phyloP scores from a whole-genome alignment of 306 rosid species.

The Quercus wislizeni region DNA sequence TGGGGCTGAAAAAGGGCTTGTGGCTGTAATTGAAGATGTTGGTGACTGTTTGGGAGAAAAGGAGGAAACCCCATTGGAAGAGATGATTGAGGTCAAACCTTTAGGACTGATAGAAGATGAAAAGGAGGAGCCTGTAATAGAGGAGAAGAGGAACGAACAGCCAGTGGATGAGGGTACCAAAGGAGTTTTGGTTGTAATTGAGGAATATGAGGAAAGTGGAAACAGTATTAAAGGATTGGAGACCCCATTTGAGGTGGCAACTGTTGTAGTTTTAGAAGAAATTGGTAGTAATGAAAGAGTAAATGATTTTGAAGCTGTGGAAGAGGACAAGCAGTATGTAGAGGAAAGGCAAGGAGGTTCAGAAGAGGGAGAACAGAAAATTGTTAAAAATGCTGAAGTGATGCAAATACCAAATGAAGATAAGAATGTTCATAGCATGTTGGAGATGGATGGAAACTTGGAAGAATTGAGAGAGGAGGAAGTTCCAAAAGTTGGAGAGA shows the following conservation, averaged over 20 bases:
- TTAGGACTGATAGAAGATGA: constrained; percentile 12
- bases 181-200: constrained; percentile 20
- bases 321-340: background rate
- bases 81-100: background rate
- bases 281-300: constrained; percentile 23
- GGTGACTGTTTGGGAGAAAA: background rate
- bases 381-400: constrained; percentile 12
- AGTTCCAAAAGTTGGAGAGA: background rate
- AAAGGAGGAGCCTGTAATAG: constrained; percentile 7
- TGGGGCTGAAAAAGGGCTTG: constrained; percentile 1
- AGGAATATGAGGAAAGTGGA: constrained; percentile 16
- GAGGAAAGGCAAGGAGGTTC: background rate
- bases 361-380: constrained; percentile 5
- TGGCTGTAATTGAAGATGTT: constrained; percentile 21
- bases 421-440: background rate
- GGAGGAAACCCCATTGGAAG: constrained; percentile 4
- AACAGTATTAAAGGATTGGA: constrained; percentile 11
- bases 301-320: constrained; percentile 26
- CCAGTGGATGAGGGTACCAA: background rate
- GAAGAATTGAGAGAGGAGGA: background rate
- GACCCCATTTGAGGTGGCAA: constrained; percentile 24
- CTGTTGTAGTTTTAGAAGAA: constrained; percentile 28
- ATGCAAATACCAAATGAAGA: background rate
- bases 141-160: constrained; percentile 16
- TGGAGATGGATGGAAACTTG: background rate